Evolutionary conservation across 1,284 basidiomycete species (phyloP), one percentile per base, ranked within the genome.

Genomic region (Cryptococcus sp.): DNA sequence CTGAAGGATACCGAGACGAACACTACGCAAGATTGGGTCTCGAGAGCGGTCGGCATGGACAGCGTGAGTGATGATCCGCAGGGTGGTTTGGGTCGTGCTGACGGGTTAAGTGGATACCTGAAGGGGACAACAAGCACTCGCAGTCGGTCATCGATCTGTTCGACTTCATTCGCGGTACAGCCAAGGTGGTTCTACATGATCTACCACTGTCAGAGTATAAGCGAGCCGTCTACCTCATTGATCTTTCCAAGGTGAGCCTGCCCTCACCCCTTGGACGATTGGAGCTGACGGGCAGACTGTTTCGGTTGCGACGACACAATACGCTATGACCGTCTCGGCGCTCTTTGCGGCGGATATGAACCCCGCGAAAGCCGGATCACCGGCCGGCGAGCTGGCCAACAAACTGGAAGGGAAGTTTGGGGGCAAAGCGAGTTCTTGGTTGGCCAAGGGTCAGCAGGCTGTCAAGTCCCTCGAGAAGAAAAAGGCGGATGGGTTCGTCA

Each of bases 91-190:
- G 36, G 11, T 2, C 6, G 21, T 25, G 34, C 28, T 25, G 18
- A 35, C 21, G 7, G 31, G 3, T 44, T n/a, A n/a, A 69, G 64
- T 73, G 71, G 71, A 54, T 66, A 1, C 68, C 70, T 0, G 71
- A 73, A 48, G 68, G 65, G 21, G 56, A 63, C n/a, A 58, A 65
- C 31, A 60, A 62, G 28, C 63, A 68, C 49, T 63, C 59, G 33
- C 69, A 74, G 50, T 69, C 67, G 2, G 71, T 73, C 26, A 59
- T 68, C 42, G 71, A 72, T 53, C 56, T 74, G 3, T 73, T 74
- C 51, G 68, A 69, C 19, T 71, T 72, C 43, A 66, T 74, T 37
- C 56, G 69, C n/a, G 59, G 45, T 11, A 58, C 69, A 6, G 58
- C 59, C 2, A 53, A 60, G 19, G 60, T 67, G 19, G 62, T 74